These are phyloP conservation scores for Trichophyton rubrum DNA, from an alignment of 2,329 filamentous ascomycete genomes.

Conservation along the genomic window DNA sequence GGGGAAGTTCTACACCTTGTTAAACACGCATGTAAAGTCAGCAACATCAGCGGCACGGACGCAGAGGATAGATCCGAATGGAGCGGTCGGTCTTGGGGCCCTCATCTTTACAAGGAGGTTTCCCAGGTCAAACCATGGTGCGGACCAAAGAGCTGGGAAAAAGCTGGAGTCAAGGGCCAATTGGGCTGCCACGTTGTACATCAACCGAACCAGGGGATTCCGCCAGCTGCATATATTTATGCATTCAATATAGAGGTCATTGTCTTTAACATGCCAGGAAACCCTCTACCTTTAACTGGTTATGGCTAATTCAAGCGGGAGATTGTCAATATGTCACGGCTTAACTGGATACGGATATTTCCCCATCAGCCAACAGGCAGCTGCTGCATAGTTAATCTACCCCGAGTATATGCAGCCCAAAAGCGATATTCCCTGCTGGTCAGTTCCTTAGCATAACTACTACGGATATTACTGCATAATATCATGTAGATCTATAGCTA, in stretches of 20 bases:
- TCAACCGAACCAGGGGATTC: not conserved
- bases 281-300: no score
- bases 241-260: no score
- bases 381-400: not conserved
- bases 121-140: not conserved
- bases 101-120: not conserved
- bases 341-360: not conserved
- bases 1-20: not conserved
- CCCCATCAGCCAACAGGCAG: not conserved
- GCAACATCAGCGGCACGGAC: not conserved
- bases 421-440: not conserved
- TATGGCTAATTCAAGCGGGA: no score
- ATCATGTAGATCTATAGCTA: not conserved
- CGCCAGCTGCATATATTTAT: not conserved
- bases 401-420: not conserved
- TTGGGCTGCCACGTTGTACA: not conserved
- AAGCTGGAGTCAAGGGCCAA: not conserved
- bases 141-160: not conserved
- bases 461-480: not conserved
- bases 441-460: not conserved
- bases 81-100: not conserved
- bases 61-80: not conserved
- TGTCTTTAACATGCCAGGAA: no score
- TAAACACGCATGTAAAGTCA: not conserved
- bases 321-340: not conserved